These are phyloP conservation scores for Solanum chaucha DNA, from an alignment of 257 asterid genomes.

Conservation along the genomic window DNA sequence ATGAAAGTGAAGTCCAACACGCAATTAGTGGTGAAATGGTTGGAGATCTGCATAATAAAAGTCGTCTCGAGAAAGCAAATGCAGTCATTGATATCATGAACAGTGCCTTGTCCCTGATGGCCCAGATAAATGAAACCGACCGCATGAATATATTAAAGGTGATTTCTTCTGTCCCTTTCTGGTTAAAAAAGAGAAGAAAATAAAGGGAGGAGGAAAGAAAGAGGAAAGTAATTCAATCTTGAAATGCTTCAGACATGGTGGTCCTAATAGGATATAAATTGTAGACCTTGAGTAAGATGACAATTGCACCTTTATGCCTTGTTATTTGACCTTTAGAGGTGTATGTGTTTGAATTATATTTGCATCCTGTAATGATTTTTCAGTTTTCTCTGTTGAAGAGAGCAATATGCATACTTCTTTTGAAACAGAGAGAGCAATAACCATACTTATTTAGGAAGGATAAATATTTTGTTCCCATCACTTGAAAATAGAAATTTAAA, in stretches of 20 bases:
- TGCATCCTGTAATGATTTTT: background rate
- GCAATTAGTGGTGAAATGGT: slow-evolving; percentile 44
- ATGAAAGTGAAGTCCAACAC: slow-evolving; percentile 84
- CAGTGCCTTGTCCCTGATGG: slow-evolving; percentile 88
- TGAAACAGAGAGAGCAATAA: background rate
- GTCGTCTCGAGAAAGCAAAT: slow-evolving; percentile 90
- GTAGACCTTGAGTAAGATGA: background rate
- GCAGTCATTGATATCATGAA: slow-evolving; percentile 92
- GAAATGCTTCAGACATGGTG: background rate
- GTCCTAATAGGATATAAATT: background rate
- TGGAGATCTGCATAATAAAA: slow-evolving; percentile 32
- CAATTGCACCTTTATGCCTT: background rate
- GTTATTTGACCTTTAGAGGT: background rate
- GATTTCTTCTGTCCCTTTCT: slow-evolving; percentile 1
- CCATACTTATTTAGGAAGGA: background rate
- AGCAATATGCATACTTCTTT: background rate
- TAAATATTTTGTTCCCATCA: background rate
- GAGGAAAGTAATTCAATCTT: background rate
- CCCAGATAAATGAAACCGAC: slow-evolving; percentile 90
- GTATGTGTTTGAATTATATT: background rate
- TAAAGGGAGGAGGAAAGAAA: background rate
- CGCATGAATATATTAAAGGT: slow-evolving; percentile 94
- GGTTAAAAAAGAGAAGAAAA: background rate
- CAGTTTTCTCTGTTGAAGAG: background rate
- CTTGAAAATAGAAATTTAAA: background rate